phyloP scores from a whole-genome alignment of 805 yeast genomes.

The Metschnikowia kofuensis region DNA sequence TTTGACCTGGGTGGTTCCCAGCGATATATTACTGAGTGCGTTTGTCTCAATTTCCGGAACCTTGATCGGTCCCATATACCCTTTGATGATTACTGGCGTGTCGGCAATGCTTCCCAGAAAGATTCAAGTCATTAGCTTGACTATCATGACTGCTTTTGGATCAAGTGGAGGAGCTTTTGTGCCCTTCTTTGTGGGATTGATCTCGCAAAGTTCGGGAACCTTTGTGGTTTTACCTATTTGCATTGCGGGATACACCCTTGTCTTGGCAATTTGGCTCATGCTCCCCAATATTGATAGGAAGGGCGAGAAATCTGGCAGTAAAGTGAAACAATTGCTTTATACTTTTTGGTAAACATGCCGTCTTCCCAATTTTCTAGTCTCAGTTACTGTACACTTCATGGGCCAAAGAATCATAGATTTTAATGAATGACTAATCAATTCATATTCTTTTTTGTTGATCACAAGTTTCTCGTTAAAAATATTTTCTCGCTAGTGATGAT shows the following conservation, averaged over 20 bases:
- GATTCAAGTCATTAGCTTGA: constrained; percentile 23
- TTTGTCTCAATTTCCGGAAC: constrained; percentile 20
- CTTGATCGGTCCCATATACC: constrained; percentile 23
- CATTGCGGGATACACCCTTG: constrained; percentile 17
- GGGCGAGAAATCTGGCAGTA: constrained; percentile 1
- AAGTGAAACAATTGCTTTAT: constrained; percentile 1
- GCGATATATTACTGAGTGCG: constrained; percentile 15
- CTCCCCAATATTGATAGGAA: constrained; percentile 17
- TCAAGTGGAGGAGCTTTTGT: constrained; percentile 25
- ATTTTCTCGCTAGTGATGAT: too few species aligned
- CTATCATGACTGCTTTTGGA: constrained; percentile 26
- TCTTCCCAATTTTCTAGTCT: not conserved
- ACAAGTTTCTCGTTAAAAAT: too few species aligned
- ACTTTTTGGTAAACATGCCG: constrained; percentile 2
- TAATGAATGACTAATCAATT: too few species aligned
- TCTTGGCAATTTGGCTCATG: constrained; percentile 18
- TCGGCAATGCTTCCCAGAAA: constrained; percentile 22
- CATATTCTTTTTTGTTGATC: too few species aligned
- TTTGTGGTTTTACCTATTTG: constrained; percentile 24
- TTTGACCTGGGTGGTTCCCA: constrained; percentile 19
- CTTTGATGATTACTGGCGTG: constrained; percentile 21
- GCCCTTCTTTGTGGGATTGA: constrained; percentile 23
- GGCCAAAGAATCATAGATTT: too few species aligned
- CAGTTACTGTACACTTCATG: too few species aligned
- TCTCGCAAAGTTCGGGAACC: constrained; percentile 22